Conservation (phyloP, 176 grass and related monocot species). For the Melocanna baccifera region DNA sequence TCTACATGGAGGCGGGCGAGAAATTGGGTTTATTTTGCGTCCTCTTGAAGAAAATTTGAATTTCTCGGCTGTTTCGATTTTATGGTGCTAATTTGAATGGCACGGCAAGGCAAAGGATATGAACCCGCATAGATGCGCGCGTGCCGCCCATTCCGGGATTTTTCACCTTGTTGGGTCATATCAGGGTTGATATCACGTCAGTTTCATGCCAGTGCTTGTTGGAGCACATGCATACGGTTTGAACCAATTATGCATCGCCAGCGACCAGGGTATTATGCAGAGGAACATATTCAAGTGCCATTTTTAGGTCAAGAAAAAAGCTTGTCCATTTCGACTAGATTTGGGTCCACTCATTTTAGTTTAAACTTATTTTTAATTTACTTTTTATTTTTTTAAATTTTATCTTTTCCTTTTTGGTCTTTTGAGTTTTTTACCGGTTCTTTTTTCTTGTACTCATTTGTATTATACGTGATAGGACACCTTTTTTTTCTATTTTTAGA, state of each 20-base stretch:
- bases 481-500: too few relatives aligned
- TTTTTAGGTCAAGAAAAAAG: slow-evolving; percentile 30
- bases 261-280: too few relatives aligned
- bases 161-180: background rate
- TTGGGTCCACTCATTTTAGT: too few relatives aligned
- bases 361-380: too few relatives aligned
- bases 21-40: background rate
- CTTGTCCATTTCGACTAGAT: slow-evolving; percentile 11
- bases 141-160: background rate
- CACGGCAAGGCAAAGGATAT: background rate
- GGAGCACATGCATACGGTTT: background rate
- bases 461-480: too few relatives aligned
- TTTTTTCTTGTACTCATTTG: too few relatives aligned
- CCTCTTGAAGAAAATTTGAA: background rate
- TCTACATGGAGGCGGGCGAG: background rate
- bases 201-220: background rate
- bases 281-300: slow-evolving; percentile 34
- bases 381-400: too few relatives aligned
- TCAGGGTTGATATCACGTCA: background rate
- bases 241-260: slow-evolving; percentile 6
- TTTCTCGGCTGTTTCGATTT: background rate
- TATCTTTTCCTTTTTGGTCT: too few relatives aligned
- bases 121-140: background rate
- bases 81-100: background rate
- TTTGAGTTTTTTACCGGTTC: too few relatives aligned